phyloP scores from a whole-genome alignment of 768 basidiomycete species.

The Russula griseocarnosa region DNA sequence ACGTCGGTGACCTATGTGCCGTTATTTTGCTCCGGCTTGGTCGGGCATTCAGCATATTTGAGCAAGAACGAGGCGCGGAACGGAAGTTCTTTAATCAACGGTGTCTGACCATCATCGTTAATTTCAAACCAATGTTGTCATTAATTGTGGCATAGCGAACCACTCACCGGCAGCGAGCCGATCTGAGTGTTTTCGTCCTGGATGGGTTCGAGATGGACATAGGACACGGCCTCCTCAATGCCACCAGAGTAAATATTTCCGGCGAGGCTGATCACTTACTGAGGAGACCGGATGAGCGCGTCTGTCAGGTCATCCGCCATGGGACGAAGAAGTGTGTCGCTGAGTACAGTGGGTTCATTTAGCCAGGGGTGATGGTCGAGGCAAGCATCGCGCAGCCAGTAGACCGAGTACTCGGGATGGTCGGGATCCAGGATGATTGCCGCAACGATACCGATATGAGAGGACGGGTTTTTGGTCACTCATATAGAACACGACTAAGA shows the following conservation, averaged over 20 bases:
- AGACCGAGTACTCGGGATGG: conserved; percentile 20
- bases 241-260: conserved; percentile 22
- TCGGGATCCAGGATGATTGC: conserved; percentile 13
- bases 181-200: conserved; percentile 2
- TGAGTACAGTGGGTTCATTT: conserved; percentile 17
- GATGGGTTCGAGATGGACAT: conserved; percentile 11
- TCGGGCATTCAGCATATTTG: conserved; percentile 14
- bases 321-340: conserved; percentile 17
- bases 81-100: conserved; percentile 9
- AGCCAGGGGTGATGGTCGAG: conserved; percentile 19
- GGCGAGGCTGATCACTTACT: conserved; percentile 16
- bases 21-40: conserved; percentile 21
- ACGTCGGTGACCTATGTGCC: conserved; percentile 21
- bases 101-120: too few relatives aligned
- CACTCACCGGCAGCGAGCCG: conserved; percentile 20
- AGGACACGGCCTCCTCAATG: conserved; percentile 18
- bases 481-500: not conserved
- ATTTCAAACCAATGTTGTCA: not conserved
- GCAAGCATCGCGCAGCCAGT: conserved; percentile 20
- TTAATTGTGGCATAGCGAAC: not conserved
- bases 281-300: conserved; percentile 18
- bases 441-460: conserved; percentile 10
- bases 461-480: not conserved
- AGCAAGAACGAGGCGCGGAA: conserved; percentile 19
- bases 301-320: conserved; percentile 17